These are phyloP conservation scores for Myriosclerotinia curreyana DNA, from an alignment of 2,329 filamentous ascomycete species.

Conservation along the genomic window DNA sequence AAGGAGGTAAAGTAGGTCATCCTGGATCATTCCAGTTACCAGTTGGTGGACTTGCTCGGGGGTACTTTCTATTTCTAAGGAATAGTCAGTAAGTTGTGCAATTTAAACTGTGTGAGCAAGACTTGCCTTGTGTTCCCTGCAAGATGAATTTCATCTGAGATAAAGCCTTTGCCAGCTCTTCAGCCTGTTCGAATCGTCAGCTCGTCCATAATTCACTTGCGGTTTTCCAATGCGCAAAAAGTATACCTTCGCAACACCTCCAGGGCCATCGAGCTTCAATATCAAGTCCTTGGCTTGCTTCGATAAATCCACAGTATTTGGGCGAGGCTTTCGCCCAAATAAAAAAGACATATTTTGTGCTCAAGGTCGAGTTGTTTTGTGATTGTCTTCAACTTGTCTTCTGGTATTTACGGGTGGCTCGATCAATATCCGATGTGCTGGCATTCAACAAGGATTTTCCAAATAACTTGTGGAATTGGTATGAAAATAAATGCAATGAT, in stretches of 20 bases:
- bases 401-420: constrained; percentile 26
- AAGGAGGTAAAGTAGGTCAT: constrained; percentile 83
- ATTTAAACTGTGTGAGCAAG: background rate
- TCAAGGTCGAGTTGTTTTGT: constrained; percentile 23
- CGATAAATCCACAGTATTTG: constrained; percentile 56
- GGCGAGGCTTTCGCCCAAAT: constrained; percentile 59
- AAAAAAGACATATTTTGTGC: constrained; percentile 61
- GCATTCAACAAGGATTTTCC: constrained; percentile 23
- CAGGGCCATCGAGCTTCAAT: constrained; percentile 56
- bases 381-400: constrained; percentile 13
- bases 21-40: constrained; percentile 78
- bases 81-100: constrained; percentile 21
- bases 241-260: constrained; percentile 53
- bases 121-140: constrained; percentile 83
- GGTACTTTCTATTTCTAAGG: constrained; percentile 76
- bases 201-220: constrained; percentile 21
- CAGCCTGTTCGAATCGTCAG: constrained; percentile 55
- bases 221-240: constrained; percentile 6
- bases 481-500: constrained; percentile 18
- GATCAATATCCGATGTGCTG: constrained; percentile 21
- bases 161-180: constrained; percentile 83
- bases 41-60: constrained; percentile 87
- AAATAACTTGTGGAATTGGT: constrained; percentile 15
- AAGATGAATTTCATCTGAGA: constrained; percentile 89
- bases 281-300: constrained; percentile 60